These are phyloP conservation scores for Phlegmacium glaucopus DNA, from an alignment of 768 basidiomycete genomes.

Conservation along the genomic window DNA sequence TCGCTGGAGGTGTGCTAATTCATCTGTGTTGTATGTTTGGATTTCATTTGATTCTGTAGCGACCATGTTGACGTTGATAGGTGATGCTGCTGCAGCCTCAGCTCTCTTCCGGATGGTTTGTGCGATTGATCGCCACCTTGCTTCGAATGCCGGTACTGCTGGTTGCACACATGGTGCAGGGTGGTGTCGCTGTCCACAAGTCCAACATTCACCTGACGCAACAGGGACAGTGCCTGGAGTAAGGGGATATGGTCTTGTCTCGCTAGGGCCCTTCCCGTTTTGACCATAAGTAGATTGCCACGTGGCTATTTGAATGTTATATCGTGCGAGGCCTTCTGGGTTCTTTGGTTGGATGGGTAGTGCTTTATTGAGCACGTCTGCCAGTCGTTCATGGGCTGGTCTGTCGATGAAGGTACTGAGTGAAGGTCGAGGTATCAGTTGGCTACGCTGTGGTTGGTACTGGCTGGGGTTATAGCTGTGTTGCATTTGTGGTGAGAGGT, in stretches of 20 bases:
- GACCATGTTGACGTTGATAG: too few relatives aligned
- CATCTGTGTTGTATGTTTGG: too few relatives aligned
- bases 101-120: too few relatives aligned
- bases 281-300: not conserved
- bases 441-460: not conserved
- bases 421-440: not conserved
- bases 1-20: too few relatives aligned
- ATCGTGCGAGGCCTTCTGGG: not conserved
- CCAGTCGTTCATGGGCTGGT: not conserved
- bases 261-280: not conserved
- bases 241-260: not conserved
- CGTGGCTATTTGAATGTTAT: not conserved
- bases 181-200: not conserved
- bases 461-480: not conserved
- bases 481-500: not conserved
- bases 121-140: not conserved
- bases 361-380: not conserved
- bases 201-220: not conserved
- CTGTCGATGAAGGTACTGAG: not conserved
- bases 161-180: not conserved
- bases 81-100: too few relatives aligned
- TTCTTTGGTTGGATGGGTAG: not conserved
- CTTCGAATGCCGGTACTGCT: not conserved
- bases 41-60: too few relatives aligned
- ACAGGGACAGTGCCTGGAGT: not conserved